Evolutionary conservation across 441 rosid genomes (phyloP), one percentile per base, ranked within the genome.

Genomic region (Corymbia calophylla): DNA sequence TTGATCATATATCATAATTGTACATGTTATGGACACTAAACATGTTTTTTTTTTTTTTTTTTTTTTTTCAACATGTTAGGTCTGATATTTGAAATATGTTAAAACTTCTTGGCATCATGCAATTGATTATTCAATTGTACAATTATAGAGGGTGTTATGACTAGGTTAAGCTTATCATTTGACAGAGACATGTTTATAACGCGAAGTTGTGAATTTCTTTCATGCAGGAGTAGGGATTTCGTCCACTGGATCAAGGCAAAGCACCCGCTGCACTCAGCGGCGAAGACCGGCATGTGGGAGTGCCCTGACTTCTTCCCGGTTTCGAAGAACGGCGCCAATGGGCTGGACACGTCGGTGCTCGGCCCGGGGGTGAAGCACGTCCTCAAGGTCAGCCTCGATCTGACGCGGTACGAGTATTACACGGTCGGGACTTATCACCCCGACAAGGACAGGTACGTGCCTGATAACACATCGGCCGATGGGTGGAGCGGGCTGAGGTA

Each of bases 251-350:
- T 87, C 18, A 94, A 94, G 92, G 97, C 96, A 8, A 88, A 93
- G 51, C 96, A 95, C 84, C 98, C 98, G 3, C 29, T 98, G 7
- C 98, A 98, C 88, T 92, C 98, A 0, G 88, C 60, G 48, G 53
- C 86, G 0, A 80, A 89, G 0, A 94, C 98, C 16, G 98, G 98
- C 11, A 96, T 94, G 97, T 97, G 96, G 96, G 99, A 97, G 88
- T 97, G 99, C 88, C 97, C 96, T 1, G 99, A 97, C 89, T 97
- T 97, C 80, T 98, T 88, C 89, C 99, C 99, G 5, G 97, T 96
- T 49, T 53, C 94, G 4, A 2, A 70, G 27, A 53, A 89, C 13
- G 91, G 94, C 44, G 25, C 90, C 64, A 60, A 87, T 23, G 99
- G 98, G 31, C 56, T 95, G 92, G 96, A 97, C 56, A 77, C 93